Evolutionary conservation across 1,284 basidiomycete genomes (phyloP).

Genomic region (Ceratobasidium sp.): DNA sequence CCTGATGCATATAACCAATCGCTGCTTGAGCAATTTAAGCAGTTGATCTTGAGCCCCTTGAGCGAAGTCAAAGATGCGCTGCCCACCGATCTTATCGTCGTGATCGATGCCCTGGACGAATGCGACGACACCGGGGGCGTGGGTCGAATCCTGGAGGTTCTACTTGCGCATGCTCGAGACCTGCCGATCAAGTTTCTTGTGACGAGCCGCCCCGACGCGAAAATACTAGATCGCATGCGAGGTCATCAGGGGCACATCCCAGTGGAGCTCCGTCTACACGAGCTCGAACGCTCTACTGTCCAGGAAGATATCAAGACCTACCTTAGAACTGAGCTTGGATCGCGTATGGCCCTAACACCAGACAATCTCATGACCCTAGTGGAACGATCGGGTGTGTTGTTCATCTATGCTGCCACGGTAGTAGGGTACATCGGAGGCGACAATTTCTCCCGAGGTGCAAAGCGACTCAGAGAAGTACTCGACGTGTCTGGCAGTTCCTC

Average conservation of each 20-base stretch:
- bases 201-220: too few species aligned
- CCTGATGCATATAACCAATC: background rate
- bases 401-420: constrained; percentile 9
- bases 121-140: background rate
- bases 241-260: background rate
- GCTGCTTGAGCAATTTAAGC: background rate
- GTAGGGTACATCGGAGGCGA: constrained; percentile 4
- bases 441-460: background rate
- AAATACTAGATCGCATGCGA: background rate
- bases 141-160: background rate
- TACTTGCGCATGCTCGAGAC: background rate
- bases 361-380: background rate
- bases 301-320: constrained; percentile 12
- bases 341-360: background rate
- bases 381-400: too few species aligned
- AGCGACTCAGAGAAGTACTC: background rate
- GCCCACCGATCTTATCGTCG: background rate
- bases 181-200: constrained; percentile 1
- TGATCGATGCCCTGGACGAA: constrained; percentile 8
- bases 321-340: background rate
- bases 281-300: background rate
- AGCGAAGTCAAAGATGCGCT: background rate
- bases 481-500: background rate
- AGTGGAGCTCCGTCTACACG: too few species aligned
- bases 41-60: background rate